phyloP scores from a whole-genome alignment of 257 asterid species.

The Penstemon davidsonii region DNA sequence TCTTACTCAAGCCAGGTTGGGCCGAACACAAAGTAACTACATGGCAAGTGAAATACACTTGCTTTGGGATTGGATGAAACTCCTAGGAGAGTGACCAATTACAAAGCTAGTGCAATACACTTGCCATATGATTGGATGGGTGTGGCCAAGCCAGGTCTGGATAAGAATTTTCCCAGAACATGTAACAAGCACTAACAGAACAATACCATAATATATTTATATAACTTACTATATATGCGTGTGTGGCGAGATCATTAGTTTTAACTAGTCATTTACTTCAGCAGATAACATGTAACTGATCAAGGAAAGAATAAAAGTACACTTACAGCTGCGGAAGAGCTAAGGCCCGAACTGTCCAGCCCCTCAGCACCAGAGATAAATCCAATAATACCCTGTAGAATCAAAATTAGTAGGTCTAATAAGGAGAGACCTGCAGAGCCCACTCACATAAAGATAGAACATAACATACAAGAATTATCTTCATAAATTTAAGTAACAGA shows the following conservation, averaged over 20 bases:
- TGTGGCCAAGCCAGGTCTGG: too few species aligned
- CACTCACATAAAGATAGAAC: background rate
- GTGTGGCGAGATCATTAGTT: too few species aligned
- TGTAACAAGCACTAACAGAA: conserved; percentile 11
- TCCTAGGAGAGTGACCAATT: too few species aligned
- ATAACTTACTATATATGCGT: background rate
- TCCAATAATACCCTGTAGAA: conserved; percentile 80
- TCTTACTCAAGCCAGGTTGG: too few species aligned
- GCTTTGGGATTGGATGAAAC: too few species aligned
- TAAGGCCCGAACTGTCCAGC: conserved; percentile 96
- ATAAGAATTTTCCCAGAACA: background rate
- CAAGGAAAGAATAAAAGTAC: conserved; percentile 25
- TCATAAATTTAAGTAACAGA: background rate
- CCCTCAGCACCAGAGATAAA: conserved; percentile 79
- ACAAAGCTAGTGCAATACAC: too few species aligned
- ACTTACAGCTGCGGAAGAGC: conserved; percentile 98
- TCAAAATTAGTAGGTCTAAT: conserved; percentile 15
- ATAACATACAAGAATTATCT: conserved; percentile 7
- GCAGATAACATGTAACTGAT: conserved; percentile 1
- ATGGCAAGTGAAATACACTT: too few species aligned
- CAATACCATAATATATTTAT: conserved; percentile 6
- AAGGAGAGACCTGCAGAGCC: conserved; percentile 5
- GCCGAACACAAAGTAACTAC: too few species aligned
- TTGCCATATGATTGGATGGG: too few species aligned
- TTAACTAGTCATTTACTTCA: background rate